A percentile compares a stretch with the other conserved stretches of the same genome.
Conservation (phyloP, 106 monocot genomes). For the Alisma plantagoaquatica region DNA sequence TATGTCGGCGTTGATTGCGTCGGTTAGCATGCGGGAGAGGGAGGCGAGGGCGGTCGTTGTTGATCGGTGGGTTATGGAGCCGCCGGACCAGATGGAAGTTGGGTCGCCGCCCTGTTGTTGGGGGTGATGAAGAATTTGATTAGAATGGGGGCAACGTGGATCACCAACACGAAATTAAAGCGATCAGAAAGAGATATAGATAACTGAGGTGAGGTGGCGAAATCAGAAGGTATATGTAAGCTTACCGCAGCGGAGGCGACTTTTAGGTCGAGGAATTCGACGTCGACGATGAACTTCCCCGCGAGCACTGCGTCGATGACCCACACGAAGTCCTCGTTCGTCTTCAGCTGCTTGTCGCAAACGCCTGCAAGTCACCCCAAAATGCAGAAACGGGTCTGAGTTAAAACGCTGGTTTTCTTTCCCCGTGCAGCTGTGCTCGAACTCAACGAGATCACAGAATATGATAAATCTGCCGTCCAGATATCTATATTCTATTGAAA, state of each 20-base stretch:
- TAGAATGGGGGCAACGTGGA: too few relatives aligned
- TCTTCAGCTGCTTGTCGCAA: constrained; percentile 76
- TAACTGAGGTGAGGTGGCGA: too few relatives aligned
- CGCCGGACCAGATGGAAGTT: constrained; percentile 62
- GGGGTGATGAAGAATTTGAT: too few relatives aligned
- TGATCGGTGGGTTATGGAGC: constrained; percentile 9
- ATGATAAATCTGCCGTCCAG: too few relatives aligned
- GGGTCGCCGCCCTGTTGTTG: constrained; percentile 55
- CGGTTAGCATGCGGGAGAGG: constrained; percentile 59
- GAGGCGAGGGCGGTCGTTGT: constrained; percentile 28
- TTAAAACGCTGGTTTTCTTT: too few relatives aligned
- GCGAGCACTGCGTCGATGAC: constrained; percentile 40
- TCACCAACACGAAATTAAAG: too few relatives aligned
- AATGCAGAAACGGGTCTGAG: too few relatives aligned
- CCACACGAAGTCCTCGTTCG: constrained; percentile 77
- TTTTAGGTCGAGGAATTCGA: constrained; percentile 83
- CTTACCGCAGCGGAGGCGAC: constrained; percentile 44
- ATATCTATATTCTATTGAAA: too few relatives aligned
- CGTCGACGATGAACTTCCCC: constrained; percentile 62
- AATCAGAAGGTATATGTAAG: too few relatives aligned
- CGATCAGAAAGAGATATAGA: too few relatives aligned
- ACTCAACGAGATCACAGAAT: too few relatives aligned
- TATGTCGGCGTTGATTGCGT: constrained; percentile 73
- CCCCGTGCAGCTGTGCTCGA: too few relatives aligned
- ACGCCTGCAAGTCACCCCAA: constrained; percentile 41